A percentile compares a stretch with the other conserved stretches of the same genome.
phyloP scores from a whole-genome alignment of 2,329 filamentous ascomycete genomes.

The Pyrenophora tritici-repentis region DNA sequence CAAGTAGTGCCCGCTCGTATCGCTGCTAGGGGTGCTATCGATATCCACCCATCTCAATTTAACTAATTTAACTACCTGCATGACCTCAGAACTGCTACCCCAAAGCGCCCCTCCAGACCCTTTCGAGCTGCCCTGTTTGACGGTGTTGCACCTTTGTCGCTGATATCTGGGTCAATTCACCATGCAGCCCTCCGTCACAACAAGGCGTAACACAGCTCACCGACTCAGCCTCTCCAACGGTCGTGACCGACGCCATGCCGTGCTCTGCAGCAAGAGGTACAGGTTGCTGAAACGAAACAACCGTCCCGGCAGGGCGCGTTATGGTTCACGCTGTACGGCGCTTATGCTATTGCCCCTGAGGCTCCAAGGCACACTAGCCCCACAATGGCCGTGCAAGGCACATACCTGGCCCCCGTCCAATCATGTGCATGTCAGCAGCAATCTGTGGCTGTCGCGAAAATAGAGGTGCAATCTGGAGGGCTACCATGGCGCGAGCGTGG shows the following conservation, averaged over 20 bases:
- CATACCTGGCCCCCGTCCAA: conserved; percentile 20
- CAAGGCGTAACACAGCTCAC: conserved; percentile 17
- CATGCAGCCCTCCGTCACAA: conserved; percentile 15
- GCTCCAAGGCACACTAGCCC: conserved; percentile 32
- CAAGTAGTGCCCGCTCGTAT: conserved; percentile 15
- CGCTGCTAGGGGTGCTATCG: conserved; percentile 42
- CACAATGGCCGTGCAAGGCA: conserved; percentile 23
- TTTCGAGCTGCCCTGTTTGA: conserved; percentile 32
- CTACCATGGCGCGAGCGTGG: conserved; percentile 17
- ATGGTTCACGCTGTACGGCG: conserved; percentile 28
- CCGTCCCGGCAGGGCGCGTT: conserved; percentile 30
- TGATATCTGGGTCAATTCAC: neutral
- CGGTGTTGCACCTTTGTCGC: conserved; percentile 25
- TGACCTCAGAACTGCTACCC: conserved; percentile 32
- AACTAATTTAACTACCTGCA: conserved; percentile 42
- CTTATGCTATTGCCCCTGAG: conserved; percentile 33
- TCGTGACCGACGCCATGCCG: conserved; percentile 16
- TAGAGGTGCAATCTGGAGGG: conserved; percentile 15
- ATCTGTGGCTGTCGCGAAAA: conserved; percentile 21
- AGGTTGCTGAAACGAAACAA: conserved; percentile 29
- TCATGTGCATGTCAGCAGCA: conserved; percentile 18
- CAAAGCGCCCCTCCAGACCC: conserved; percentile 29
- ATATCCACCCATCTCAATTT: conserved; percentile 42
- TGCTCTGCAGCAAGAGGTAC: conserved; percentile 24
- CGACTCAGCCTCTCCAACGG: conserved; percentile 18